Percentiles rank a stretch among this genome's conserved stretches.
Conservation (phyloP, 371 early-diverging fungal genomes). For the Quaeritorhiza haematococci region DNA sequence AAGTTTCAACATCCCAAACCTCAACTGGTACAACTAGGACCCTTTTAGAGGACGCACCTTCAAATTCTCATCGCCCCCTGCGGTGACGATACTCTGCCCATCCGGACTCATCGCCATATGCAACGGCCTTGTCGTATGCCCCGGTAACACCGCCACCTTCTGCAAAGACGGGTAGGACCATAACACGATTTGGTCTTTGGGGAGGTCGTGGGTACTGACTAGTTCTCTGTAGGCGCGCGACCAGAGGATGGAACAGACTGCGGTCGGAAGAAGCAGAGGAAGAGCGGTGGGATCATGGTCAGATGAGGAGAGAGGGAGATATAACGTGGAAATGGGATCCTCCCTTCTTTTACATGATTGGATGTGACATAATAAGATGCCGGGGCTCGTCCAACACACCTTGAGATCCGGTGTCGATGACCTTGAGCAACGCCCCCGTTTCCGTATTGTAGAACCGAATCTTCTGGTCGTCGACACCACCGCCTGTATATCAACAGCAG, state of each 20-base stretch:
- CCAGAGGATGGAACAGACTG: conserved; percentile 30
- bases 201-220: conserved; percentile 43
- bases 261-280: too few relatives aligned
- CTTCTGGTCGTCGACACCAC: conserved; percentile 47
- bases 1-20: background rate
- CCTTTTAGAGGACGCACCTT: conserved; percentile 33
- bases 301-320: too few relatives aligned
- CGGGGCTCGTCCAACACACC: conserved; percentile 23
- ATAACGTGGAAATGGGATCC: too few relatives aligned
- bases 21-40: conserved; percentile 9
- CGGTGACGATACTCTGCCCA: conserved; percentile 39
- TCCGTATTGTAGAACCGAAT: conserved; percentile 43
- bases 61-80: conserved; percentile 48
- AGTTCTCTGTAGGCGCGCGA: conserved; percentile 40
- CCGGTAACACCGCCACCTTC: conserved; percentile 14
- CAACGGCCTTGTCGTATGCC: conserved; percentile 35
- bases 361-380: background rate
- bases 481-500: too few relatives aligned
- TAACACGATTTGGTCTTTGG: conserved; percentile 43
- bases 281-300: too few relatives aligned
- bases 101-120: conserved; percentile 44
- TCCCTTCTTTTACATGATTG: too few relatives aligned
- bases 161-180: conserved; percentile 36
- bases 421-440: conserved; percentile 1
- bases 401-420: conserved; percentile 36